Evolutionary conservation across 371 early-diverging fungal species (phyloP), one percentile per base, ranked within the genome.

Genomic region (Rhizopus arrhizus): DNA sequence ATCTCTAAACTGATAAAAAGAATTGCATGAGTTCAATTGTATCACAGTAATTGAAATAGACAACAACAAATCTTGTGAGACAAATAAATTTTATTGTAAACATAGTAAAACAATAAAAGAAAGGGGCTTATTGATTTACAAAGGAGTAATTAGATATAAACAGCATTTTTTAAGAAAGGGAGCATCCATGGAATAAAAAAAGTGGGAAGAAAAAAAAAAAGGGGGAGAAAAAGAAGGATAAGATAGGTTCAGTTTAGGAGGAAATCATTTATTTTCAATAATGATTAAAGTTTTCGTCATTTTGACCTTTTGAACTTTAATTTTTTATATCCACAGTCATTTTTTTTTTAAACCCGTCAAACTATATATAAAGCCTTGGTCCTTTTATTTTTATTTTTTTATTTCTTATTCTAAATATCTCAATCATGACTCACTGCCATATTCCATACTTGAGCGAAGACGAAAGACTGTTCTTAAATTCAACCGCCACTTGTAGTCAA

Each of bases 371-470:
- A 43, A 15, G n/a, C 6, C 6, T 43, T 10, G 4, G 8, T 29
- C 15, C 2, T 29, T 48, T 48, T 36, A 13, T 51, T 28, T 28
- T 51, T 36, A 12, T n/a, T 1, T 51, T 51, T 5, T 32, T 51
- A 15, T 51, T 51, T 28, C 1, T 16, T 51, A 3, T 48, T 4
- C 28, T 28, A 29, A 7, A 31, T 32, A 28, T 0, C 32, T 15
- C 3, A 5, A 43, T 15, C 8, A 57, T 57, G 57, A 13, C 57
- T 57, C 43, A 47, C 16, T 35, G n/a, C 29, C 57, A 57, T 47
- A 57, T 57, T 15, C 57, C 57, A 32, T 57, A 45, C 13, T 36
- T 57, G 35, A 57, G 57, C 22, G 57, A 57, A 35, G 57, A 57
- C 12, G 57, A 57, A 47, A 45, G 36, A 22, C 5, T 57, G 32